A percentile compares a stretch with the other conserved stretches of the same genome.
These are phyloP conservation scores for Daldinia grandis DNA, from an alignment of 495 filamentous ascomycete species.

Conservation along the genomic window DNA sequence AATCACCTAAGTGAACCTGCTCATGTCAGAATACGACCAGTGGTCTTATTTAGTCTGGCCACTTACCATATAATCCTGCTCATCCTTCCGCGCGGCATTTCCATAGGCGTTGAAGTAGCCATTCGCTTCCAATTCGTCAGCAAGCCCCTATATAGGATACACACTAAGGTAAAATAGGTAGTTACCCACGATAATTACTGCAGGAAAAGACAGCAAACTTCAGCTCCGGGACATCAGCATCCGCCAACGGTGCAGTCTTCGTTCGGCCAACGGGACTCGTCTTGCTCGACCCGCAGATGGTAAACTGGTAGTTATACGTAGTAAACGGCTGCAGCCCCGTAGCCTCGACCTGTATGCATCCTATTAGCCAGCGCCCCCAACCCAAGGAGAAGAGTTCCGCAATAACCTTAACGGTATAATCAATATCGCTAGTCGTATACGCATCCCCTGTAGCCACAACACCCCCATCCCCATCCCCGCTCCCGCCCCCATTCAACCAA, in stretches of 20 bases:
- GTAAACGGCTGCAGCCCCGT: slow-evolving; percentile 65
- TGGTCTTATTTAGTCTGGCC: background rate
- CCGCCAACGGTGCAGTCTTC: slow-evolving; percentile 60
- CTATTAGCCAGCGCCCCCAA: background rate
- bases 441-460: slow-evolving; percentile 49
- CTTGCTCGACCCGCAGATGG: slow-evolving; percentile 58
- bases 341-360: slow-evolving; percentile 62
- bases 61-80: slow-evolving; percentile 66
- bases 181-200: slow-evolving; percentile 63
- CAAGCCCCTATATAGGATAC: background rate
- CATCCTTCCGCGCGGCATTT: slow-evolving; percentile 71
- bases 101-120: slow-evolving; percentile 71
- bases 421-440: slow-evolving; percentile 72
- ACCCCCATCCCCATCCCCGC: slow-evolving; percentile 38
- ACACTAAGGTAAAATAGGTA: background rate
- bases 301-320: slow-evolving; percentile 67
- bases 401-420: slow-evolving; percentile 71
- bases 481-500: slow-evolving; percentile 53
- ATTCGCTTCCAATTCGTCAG: slow-evolving; percentile 43
- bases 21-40: slow-evolving; percentile 2
- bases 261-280: slow-evolving; percentile 60
- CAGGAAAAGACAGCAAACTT: slow-evolving; percentile 66
- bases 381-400: background rate
- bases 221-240: slow-evolving; percentile 52
- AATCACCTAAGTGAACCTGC: slow-evolving; percentile 68